Percentiles rank a stretch among this genome's conserved stretches.
Evolutionary conservation across 2,329 filamentous ascomycete species (phyloP).

Genomic region (Paecilomyces dactylethromorphus): DNA sequence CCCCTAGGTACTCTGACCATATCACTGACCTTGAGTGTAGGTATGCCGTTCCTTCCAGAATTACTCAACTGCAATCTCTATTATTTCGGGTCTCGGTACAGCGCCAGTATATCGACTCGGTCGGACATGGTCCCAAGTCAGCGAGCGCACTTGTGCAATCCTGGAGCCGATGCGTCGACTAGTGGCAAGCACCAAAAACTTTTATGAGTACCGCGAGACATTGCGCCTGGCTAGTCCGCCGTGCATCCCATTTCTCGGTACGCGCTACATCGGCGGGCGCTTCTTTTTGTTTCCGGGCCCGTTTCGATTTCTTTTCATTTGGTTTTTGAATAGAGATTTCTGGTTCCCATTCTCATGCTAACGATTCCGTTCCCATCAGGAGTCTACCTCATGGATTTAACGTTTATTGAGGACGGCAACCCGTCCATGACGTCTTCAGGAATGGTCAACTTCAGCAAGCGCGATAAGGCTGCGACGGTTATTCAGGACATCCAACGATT

Average conservation of each 20-base stretch:
- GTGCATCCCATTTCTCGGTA: slow-evolving; percentile 94
- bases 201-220: slow-evolving; percentile 53
- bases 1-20: not conserved
- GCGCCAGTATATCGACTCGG: slow-evolving; percentile 86
- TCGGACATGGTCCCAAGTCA: slow-evolving; percentile 86
- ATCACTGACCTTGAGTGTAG: slow-evolving; percentile 40
- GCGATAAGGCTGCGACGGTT: not conserved
- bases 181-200: slow-evolving; percentile 93
- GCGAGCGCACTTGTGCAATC: slow-evolving; percentile 65
- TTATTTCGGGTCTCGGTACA: slow-evolving; percentile 85
- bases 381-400: slow-evolving; percentile 88
- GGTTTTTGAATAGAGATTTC: not conserved
- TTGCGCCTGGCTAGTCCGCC: slow-evolving; percentile 83
- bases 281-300: not conserved
- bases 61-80: slow-evolving; percentile 89
- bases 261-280: slow-evolving; percentile 16
- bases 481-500: slow-evolving; percentile 76
- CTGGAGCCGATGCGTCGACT: slow-evolving; percentile 81
- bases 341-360: not conserved
- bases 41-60: slow-evolving; percentile 88
- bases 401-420: slow-evolving; percentile 95
- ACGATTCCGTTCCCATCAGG: slow-evolving; percentile 42
- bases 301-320: not conserved
- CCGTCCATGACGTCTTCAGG: slow-evolving; percentile 87
- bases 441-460: slow-evolving; percentile 51